These are phyloP conservation scores for Solanum chacoense DNA, from an alignment of 305 asterid genomes.

Conservation along the genomic window DNA sequence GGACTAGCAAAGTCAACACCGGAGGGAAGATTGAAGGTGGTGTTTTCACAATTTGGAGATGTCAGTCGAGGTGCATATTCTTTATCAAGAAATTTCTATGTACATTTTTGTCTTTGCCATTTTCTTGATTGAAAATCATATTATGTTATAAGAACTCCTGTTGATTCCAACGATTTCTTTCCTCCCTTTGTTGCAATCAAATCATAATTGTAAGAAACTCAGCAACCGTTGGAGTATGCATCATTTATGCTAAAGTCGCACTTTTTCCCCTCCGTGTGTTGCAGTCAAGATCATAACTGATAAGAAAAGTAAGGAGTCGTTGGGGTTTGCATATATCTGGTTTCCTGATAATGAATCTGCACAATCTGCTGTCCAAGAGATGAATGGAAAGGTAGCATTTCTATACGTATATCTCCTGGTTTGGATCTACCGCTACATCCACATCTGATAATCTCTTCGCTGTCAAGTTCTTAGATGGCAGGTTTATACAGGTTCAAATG, in stretches of 20 bases:
- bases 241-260: not conserved
- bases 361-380: not conserved
- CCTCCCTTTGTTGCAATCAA: not conserved
- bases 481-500: not conserved
- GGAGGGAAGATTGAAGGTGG: constrained; percentile 2
- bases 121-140: not conserved
- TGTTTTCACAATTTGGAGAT: constrained; percentile 3
- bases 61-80: not conserved
- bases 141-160: not conserved
- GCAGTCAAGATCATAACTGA: constrained; percentile 2
- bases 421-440: not conserved
- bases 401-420: not conserved
- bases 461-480: constrained; percentile 6
- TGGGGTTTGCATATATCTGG: constrained; percentile 9
- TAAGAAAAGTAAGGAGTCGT: not conserved
- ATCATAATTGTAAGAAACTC: not conserved
- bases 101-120: not conserved
- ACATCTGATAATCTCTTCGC: not conserved
- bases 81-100: not conserved
- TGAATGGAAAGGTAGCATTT: constrained; percentile 5
- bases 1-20: constrained; percentile 6
- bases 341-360: not conserved
- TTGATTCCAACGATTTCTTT: not conserved
- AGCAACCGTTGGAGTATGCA: not conserved
- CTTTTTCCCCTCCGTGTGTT: not conserved